Base-by-base conservation (phyloP, 2,329 filamentous ascomycete species). In the Arachnomyces sp. region DNA sequence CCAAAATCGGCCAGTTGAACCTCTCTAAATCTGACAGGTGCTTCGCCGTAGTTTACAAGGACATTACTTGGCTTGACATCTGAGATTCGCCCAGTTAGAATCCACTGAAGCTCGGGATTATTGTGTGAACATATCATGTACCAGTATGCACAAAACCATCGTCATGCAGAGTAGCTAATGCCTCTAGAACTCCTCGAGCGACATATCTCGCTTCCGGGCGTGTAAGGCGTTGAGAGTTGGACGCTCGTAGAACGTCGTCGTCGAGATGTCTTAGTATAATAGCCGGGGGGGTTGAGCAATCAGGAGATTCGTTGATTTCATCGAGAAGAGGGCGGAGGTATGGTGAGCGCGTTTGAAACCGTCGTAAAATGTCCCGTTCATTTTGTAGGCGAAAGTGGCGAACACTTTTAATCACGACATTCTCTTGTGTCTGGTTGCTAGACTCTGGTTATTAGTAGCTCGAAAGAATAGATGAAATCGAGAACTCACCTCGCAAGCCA, bases 11-110 rank as follows among this genome's bases (percentile, higher is more conserved):
- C 51, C 14, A 56, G 20, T 34, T 54, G 51, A 6, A 55, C 43
- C 6, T 54, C 46, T 15, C 16, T 42, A 35, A 56, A 53, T 2
- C 48, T 44, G 9, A 31, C 18, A 16, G 48, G 35, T 7, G 29
- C 38, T 1, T 38, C 12, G 3, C 45, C 32, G 33, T 51, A 50
- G 36, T 53, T 53, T 2, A 55, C 45, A 1, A 55, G 38, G 0
- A 55, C 40, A 28, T 55, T 56, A 40, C 44, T 36, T 2, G 43
- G 40, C 35, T 57, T 55, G 17, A 52, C 39, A 43, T 57, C 54
- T 56, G 30, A 11, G 36, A 30, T 13, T 14, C 8, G 36, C 14
- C 11, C 16, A 39, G 32, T 38, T n/a, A 34, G 28, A 13, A 13
- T n/a, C 16, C 16, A 15, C n/a, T 32, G n/a, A 38, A 9, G 36